These are phyloP conservation scores for Paramarasmius palmivorus DNA, from an alignment of 1,284 basidiomycete genomes.

Conservation along the genomic window DNA sequence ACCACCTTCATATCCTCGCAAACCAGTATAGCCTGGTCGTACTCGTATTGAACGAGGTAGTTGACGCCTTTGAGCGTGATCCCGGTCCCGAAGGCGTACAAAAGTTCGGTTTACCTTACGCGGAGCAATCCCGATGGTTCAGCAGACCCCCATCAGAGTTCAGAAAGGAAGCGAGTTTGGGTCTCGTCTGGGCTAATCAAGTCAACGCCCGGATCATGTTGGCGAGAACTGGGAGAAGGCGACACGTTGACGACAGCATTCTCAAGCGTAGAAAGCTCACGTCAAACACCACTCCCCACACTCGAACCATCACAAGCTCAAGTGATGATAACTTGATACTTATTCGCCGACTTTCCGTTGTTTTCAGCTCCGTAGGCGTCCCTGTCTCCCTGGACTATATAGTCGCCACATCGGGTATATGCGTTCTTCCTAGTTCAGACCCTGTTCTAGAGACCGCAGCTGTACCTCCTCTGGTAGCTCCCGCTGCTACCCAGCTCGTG, in stretches of 20 bases:
- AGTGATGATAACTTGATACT: conserved; percentile 40
- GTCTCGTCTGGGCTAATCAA: conserved; percentile 90
- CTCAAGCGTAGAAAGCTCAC: conserved; percentile 20
- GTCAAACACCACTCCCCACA: conserved; percentile 3
- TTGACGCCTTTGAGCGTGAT: conserved; percentile 63
- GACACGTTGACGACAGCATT: conserved; percentile 44
- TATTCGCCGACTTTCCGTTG: conserved; percentile 65
- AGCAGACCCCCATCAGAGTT: conserved; percentile 56
- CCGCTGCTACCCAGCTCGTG: conserved; percentile 26
- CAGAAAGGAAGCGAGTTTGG: conserved; percentile 78
- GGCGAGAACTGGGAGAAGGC: conserved; percentile 70
- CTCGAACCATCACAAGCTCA: conserved; percentile 1
- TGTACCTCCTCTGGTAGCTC: background rate
- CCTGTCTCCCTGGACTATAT: conserved; percentile 72
- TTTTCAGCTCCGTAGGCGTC: conserved; percentile 70
- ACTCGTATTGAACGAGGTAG: conserved; percentile 84
- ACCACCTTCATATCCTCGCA: conserved; percentile 69
- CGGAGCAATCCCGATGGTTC: conserved; percentile 78
- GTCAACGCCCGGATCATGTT: conserved; percentile 85
- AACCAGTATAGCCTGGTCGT: conserved; percentile 66
- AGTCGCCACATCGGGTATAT: conserved; percentile 62
- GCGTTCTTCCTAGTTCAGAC: conserved; percentile 30
- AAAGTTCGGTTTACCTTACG: conserved; percentile 50
- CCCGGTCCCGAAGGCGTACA: conserved; percentile 22
- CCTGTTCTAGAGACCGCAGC: background rate